Evolutionary conservation across 306 rosid genomes (phyloP), one percentile per base, ranked within the genome.

Genomic region (Geum urbanum): DNA sequence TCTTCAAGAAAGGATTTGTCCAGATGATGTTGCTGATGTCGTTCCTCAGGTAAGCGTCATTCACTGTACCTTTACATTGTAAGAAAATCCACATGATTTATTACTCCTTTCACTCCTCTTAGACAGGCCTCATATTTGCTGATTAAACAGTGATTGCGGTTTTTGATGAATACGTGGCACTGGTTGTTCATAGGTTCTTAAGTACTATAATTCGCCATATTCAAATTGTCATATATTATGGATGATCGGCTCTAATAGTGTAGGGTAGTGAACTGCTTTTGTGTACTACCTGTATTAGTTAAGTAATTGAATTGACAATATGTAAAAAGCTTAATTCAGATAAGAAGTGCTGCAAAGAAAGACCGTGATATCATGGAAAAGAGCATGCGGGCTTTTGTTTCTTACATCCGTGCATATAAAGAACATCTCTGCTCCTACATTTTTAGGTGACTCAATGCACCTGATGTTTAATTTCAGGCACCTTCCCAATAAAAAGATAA

Each of bases 311-410:
- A 40, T 14, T 20, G 35, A 32, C 57, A 16, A 44, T 0, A 5
- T 44, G 18, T 55, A 13, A 47, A 80, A 76, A 72, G 74, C 76
- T 62, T 72, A 80, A 67, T 74, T 79, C 73, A 91, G 97, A 84
- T 94, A 75, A 86, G 91, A 32, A 69, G 84, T 27, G 89, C 87
- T 19, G 95, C 95, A 32, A 81, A 72, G 76, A 88, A 83, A 66
- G 99, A 94, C 63, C 97, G 97, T 5, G 97, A 88, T 86, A 82
- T 91, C 76, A 88, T 91, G 99, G 96, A 94, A 81, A 94, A 87
- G 75, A 97, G 99, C 18, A 74, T 73, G 45, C 79, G 83, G 79
- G 97, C 99, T 72, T 94, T 94, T 86, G 97, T 94, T 82, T 94
- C 99, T 56, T 89, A 81, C 78, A 58, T 94, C 47, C 88, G 91